Evolutionary conservation across 2,329 filamentous ascomycete genomes (phyloP), one percentile per base, ranked within the genome.

Genomic region (Parascedosporium putredinis): DNA sequence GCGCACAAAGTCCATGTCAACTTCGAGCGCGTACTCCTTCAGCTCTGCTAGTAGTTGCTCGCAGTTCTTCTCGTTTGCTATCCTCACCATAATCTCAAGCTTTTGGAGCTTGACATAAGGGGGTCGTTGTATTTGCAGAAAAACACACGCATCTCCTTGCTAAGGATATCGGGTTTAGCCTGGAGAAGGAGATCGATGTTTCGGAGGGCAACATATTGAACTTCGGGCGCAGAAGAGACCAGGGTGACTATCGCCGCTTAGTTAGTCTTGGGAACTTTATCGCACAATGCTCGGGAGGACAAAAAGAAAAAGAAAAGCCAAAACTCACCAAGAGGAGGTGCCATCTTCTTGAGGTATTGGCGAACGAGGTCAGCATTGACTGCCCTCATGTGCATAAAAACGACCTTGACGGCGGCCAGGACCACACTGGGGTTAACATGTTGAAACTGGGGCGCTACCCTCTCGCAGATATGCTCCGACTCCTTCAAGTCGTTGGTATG

Each of bases 81-180:
- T 97, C 66, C 93, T 84, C 45, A 98, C 91, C 93, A 98, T 97
- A 55, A 97, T 97, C 64, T 98, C 93, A 46, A 98, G 79, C 64
- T 98, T 98, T 63, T 95, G 86, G 53, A 98, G 81, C 67, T 98
- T 98, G 60, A 98, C 83, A 64, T 98, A 98, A 20, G 89, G 89
- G 93, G 91, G 59, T 98, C 93, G 64, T 97, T 97, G 72, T 98
- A 98, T 70, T 98, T 98, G 83, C 93, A 98, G 72, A 98, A 98
- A 72, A 98, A 98, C 7, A 98, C 93, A 42, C 93, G 82, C 60
- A 98, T 81, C 67, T 98, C 93, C 67, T 97, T 97, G 74, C 88
- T 95, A 8, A 98, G 76, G 50, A 98, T 96, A 57, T 95, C 90
- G 9, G 93, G 89, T 66, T 96, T 91, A 58, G 94, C 93, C 66